phyloP scores from a whole-genome alignment of 2,329 filamentous ascomycete species.

The Cyphellophora attinorum region DNA sequence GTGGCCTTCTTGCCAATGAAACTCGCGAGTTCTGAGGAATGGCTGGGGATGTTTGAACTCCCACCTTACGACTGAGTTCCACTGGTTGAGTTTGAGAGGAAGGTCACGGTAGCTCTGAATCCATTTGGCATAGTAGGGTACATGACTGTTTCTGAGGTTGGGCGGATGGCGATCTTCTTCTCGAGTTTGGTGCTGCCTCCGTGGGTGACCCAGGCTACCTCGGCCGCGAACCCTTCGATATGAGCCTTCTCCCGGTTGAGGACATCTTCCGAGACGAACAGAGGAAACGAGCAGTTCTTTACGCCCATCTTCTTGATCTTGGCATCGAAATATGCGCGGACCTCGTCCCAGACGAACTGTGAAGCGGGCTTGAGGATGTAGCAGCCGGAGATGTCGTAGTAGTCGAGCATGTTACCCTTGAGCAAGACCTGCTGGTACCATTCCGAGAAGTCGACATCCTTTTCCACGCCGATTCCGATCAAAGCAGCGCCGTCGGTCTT shows the following conservation, averaged over 20 bases:
- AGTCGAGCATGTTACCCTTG: conserved; percentile 96
- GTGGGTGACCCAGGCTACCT: conserved; percentile 44
- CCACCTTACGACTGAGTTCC: conserved; percentile 94
- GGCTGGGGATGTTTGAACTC: conserved; percentile 85
- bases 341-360: conserved; percentile 59
- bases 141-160: conserved; percentile 72
- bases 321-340: conserved; percentile 47
- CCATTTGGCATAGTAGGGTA: conserved; percentile 94
- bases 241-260: conserved; percentile 84
- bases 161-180: conserved; percentile 61
- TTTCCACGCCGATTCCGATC: conserved; percentile 80
- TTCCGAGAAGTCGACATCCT: conserved; percentile 76
- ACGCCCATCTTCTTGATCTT: conserved; percentile 87
- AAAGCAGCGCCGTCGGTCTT: conserved; percentile 54
- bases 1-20: conserved; percentile 97
- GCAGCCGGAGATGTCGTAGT: conserved; percentile 96
- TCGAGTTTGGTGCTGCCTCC: conserved; percentile 90
- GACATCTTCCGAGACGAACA: conserved; percentile 89
- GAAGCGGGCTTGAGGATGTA: conserved; percentile 77
- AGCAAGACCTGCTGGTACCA: conserved; percentile 98
- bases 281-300: conserved; percentile 91
- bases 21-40: conserved; percentile 88
- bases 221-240: conserved; percentile 93
- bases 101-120: conserved; percentile 94
- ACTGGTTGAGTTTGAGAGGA: conserved; percentile 89